Conservation (phyloP, 2,329 filamentous ascomycete genomes). For the Talaromyces sp. region DNA sequence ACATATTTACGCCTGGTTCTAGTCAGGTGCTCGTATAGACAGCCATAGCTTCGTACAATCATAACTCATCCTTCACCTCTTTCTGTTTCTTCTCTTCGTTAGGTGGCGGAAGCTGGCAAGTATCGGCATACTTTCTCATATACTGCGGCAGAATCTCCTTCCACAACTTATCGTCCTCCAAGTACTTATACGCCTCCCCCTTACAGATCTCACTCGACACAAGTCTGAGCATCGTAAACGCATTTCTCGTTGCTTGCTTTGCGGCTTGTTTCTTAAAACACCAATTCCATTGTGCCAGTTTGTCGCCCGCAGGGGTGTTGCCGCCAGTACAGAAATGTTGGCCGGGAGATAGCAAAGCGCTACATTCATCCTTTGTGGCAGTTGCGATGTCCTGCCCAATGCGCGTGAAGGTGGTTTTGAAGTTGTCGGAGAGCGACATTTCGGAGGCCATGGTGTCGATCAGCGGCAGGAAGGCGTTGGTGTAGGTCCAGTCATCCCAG, state of each 20-base stretch:
- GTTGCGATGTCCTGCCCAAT: slow-evolving; percentile 15
- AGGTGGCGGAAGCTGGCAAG: slow-evolving; percentile 6
- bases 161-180: slow-evolving; percentile 13
- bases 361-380: slow-evolving; percentile 15
- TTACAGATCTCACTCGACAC: slow-evolving; percentile 18
- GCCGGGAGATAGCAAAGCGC: neutral
- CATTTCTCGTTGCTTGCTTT: slow-evolving; percentile 10
- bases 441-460: slow-evolving; percentile 17
- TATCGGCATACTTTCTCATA: slow-evolving; percentile 17
- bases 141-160: slow-evolving; percentile 14
- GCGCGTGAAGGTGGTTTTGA: slow-evolving; percentile 17
- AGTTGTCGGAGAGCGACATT: slow-evolving; percentile 17
- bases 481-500: slow-evolving; percentile 18
- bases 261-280: slow-evolving; percentile 18
- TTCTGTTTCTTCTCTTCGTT: neutral
- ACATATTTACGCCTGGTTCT: too few species aligned
- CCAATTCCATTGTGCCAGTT: slow-evolving; percentile 16
- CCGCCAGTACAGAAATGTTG: slow-evolving; percentile 15
- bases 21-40: neutral
- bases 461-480: slow-evolving; percentile 15
- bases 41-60: neutral
- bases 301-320: neutral
- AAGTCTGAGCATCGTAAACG: slow-evolving; percentile 16
- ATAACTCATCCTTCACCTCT: slow-evolving; percentile 14
- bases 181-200: slow-evolving; percentile 12